Percentiles rank a stretch among this genome's conserved stretches.
These are phyloP conservation scores for Spathaspora arborariae DNA, from an alignment of 805 yeast genomes.

Conservation along the genomic window DNA sequence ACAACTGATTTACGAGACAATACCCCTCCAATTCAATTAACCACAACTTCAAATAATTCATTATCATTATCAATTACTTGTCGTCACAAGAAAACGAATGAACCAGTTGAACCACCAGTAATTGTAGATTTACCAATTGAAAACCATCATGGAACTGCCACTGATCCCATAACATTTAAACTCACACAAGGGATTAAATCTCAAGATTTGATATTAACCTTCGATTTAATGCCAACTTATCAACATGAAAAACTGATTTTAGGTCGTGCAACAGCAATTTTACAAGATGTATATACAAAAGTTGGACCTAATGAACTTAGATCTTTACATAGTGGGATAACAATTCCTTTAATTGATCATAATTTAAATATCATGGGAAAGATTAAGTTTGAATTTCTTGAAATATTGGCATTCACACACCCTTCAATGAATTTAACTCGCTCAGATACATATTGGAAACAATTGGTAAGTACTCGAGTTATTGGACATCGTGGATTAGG, in stretches of 20 bases:
- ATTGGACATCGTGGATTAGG: conserved; percentile 97
- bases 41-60: conserved; percentile 61
- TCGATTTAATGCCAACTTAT: conserved; percentile 90
- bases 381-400: conserved; percentile 68
- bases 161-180: conserved; percentile 73
- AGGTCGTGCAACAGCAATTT: conserved; percentile 81
- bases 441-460: conserved; percentile 87
- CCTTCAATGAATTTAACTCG: conserved; percentile 60
- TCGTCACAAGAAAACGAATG: conserved; percentile 23
- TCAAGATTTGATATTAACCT: conserved; percentile 56
- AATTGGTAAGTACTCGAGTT: conserved; percentile 80
- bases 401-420: conserved; percentile 71
- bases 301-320: conserved; percentile 62
- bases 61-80: conserved; percentile 64
- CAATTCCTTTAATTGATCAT: conserved; percentile 73
- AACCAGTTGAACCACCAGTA: conserved; percentile 49
- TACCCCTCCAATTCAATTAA: conserved; percentile 59
- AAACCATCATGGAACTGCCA: conserved; percentile 64
- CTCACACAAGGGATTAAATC: conserved; percentile 44
- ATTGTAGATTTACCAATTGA: conserved; percentile 79
- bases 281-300: conserved; percentile 56
- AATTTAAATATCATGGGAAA: conserved; percentile 75
- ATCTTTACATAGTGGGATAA: conserved; percentile 60
- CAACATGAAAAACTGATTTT: conserved; percentile 41
- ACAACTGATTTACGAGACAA: conserved; percentile 71